These are phyloP conservation scores for thale cress (Arabidopsis thaliana) DNA, from an alignment of 345 rosid species.

Conservation along the genomic window TAIR10.1 NC_003071.7:15128001-15128500, in stretches of 20 bases:
- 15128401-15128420: too few species aligned
- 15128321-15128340: not conserved
- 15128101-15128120: constrained; percentile 42
- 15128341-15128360: not conserved
- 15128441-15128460: not conserved
- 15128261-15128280: too few species aligned
- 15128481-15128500: not conserved
- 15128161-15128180: constrained; percentile 4
- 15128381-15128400: not conserved
- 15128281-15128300: not conserved
- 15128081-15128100: constrained; percentile 44
- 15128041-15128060: constrained; percentile 19
- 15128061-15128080: constrained; percentile 31
- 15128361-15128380: not conserved
- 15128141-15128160: constrained; percentile 26
- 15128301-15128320: constrained; percentile 5
- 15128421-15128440: not conserved
- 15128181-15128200: constrained; percentile 21
- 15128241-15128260: not conserved
- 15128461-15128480: not conserved
- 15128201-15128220: not conserved
- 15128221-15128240: constrained; percentile 16
- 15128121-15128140: constrained; percentile 40
- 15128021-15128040: constrained; percentile 15
- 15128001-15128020: not conserved